These are phyloP conservation scores for Boletus speciosus DNA, from an alignment of 768 basidiomycete species.

Conservation along the genomic window DNA sequence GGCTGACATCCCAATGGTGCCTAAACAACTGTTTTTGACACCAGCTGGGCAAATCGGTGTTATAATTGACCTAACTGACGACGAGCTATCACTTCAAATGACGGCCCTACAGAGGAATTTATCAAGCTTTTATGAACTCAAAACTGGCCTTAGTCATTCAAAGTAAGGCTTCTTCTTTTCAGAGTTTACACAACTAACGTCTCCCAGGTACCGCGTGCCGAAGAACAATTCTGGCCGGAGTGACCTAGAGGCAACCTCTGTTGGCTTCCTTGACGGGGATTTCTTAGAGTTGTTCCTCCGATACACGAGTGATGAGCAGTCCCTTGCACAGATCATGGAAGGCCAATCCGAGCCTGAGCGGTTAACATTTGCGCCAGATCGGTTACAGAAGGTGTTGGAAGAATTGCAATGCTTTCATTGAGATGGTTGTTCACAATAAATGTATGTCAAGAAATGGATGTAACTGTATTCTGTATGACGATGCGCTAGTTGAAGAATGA, in stretches of 20 bases:
- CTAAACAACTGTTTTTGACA: constrained; percentile 73
- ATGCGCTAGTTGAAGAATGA: constrained; percentile 1
- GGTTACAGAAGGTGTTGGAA: constrained; percentile 42
- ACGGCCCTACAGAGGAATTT: constrained; percentile 76
- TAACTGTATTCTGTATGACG: constrained; percentile 12
- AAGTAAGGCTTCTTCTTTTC: constrained; percentile 39
- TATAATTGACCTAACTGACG: constrained; percentile 55
- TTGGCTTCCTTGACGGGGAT: constrained; percentile 87
- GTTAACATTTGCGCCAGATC: constrained; percentile 40
- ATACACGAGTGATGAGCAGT: constrained; percentile 36
- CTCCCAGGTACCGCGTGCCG: constrained; percentile 65
- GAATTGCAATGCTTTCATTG: constrained; percentile 56
- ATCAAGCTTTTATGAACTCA: constrained; percentile 45
- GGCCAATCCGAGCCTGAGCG: constrained; percentile 60
- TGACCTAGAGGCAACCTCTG: constrained; percentile 53
- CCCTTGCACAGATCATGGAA: constrained; percentile 49
- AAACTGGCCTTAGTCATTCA: constrained; percentile 58
- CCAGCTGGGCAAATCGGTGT: constrained; percentile 77
- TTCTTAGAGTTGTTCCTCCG: constrained; percentile 69
- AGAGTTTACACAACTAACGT: not conserved
- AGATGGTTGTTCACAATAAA: constrained; percentile 16
- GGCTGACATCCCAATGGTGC: constrained; percentile 39
- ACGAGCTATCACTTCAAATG: constrained; percentile 51
- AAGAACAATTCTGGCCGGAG: constrained; percentile 52
- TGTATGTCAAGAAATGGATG: constrained; percentile 18